Evolutionary conservation across 2,329 filamentous ascomycete species (phyloP), one percentile per base, ranked within the genome.

Genomic region (Cladobotryum mycophilum): DNA sequence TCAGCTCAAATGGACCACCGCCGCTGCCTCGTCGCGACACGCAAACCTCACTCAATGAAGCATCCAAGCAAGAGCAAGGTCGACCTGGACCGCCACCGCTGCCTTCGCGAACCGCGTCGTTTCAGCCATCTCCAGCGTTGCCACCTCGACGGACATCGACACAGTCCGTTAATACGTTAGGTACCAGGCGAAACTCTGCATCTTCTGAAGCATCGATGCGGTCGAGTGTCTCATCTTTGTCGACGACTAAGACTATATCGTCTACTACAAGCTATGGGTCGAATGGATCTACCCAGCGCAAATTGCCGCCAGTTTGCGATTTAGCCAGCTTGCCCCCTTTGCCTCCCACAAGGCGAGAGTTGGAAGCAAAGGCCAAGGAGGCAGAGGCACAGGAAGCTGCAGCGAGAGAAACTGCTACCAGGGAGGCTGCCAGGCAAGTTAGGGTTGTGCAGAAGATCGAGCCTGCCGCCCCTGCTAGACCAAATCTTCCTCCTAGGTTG

Each of bases 151-250:
- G 73, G 22, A 63, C 74, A 2, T 76, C 76, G 2, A 64, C 69
- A 6, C 73, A 78, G 53, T 63, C 66, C 8, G 56, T 56, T 3
- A 64, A 49, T 33, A 47, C 65, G 13, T 62, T 76, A 34, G 63
- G 63, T 18, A 66, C 66, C 5, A 72, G 80, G 20, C 73, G 78
- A 49, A 76, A 72, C 45, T 85, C 82, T 15, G 76, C 76, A 40
- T 78, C 80, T 0, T 85, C 81, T 2, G 79, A 80, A 30, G 59
- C 75, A 12, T 84, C 80, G 2, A 69, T 76, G 51, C 67, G 73
- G 37, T 84, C 80, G 6, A 71, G 70, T 11, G 60, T 78, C 14
- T 84, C 81, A 4, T 73, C 70, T 1, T 61, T 78, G 18, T 82
- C 80, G 1, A 56, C 79, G 40, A 73, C 70, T 34, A 68, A 67